Evolutionary conservation across 2,329 filamentous ascomycete species (phyloP).

Genomic region (Fusarium drepaniforme): DNA sequence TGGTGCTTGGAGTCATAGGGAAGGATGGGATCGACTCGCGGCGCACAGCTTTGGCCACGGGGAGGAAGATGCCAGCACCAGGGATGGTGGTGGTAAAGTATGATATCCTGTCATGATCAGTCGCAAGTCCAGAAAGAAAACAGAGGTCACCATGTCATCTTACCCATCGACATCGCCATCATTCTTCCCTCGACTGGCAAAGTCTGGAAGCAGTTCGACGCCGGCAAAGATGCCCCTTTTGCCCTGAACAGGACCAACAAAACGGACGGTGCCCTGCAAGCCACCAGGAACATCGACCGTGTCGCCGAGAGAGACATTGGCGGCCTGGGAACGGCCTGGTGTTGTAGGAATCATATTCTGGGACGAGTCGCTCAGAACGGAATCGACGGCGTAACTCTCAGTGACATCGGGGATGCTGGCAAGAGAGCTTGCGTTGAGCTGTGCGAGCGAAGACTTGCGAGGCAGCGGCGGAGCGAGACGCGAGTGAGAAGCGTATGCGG

Average conservation of each 20-base stretch:
- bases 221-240: conserved; percentile 94
- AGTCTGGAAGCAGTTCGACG: conserved; percentile 87
- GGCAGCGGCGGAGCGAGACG: conserved; percentile 63
- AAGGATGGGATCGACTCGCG: conserved; percentile 70
- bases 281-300: conserved; percentile 91
- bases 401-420: conserved; percentile 76
- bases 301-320: conserved; percentile 80
- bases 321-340: conserved; percentile 63
- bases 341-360: conserved; percentile 65
- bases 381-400: conserved; percentile 71
- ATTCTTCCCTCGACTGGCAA: conserved; percentile 89
- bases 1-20: conserved; percentile 78
- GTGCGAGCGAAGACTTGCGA: conserved; percentile 79
- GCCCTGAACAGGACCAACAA: conserved; percentile 86
- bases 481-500: conserved; percentile 63
- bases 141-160: conserved; percentile 43
- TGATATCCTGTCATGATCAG: conserved; percentile 60
- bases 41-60: conserved; percentile 83
- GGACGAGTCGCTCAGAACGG: conserved; percentile 55
- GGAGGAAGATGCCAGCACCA: conserved; percentile 93
- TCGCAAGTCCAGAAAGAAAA: neutral
- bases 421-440: conserved; percentile 73
- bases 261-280: conserved; percentile 92
- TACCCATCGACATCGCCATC: conserved; percentile 96
- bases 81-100: conserved; percentile 87